phyloP scores from a whole-genome alignment of 2,329 filamentous ascomycete species.

The Claviceps sp. region DNA sequence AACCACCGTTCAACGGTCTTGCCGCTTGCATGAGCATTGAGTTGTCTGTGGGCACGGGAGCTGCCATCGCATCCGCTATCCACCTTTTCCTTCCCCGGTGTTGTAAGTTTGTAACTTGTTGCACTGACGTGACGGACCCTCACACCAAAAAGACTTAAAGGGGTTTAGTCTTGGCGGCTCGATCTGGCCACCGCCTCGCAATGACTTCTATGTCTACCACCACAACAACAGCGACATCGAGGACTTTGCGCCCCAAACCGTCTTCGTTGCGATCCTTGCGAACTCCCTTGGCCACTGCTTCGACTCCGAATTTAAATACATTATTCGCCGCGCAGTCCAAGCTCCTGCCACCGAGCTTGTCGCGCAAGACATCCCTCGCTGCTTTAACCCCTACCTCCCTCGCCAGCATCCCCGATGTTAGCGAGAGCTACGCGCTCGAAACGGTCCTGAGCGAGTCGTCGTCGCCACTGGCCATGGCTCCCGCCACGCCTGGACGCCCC shows the following conservation, averaged over 20 bases:
- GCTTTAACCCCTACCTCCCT: constrained; percentile 52
- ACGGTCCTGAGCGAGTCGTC: constrained; percentile 29
- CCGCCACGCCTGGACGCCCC: constrained; percentile 38
- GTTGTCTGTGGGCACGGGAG: background rate
- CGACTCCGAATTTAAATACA: constrained; percentile 45
- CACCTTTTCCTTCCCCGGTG: constrained; percentile 1
- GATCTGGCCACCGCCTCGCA: constrained; percentile 8
- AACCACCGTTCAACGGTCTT: background rate
- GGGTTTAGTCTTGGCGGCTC: constrained; percentile 2
- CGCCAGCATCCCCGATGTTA: constrained; percentile 53
- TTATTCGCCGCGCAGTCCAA: constrained; percentile 37
- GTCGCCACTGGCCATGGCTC: constrained; percentile 29
- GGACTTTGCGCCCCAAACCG: constrained; percentile 10
- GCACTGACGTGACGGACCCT: background rate
- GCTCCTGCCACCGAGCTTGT: constrained; percentile 33
- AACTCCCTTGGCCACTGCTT: constrained; percentile 34
- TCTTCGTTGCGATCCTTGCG: constrained; percentile 25
- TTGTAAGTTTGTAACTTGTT: background rate
- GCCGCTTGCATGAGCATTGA: background rate
- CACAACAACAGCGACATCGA: constrained; percentile 6
- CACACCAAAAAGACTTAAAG: background rate
- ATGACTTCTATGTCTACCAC: constrained; percentile 11
- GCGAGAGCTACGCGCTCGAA: constrained; percentile 47
- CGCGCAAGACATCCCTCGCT: constrained; percentile 59
- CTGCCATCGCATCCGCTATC: constrained; percentile 1